Evolutionary conservation across 2,329 filamentous ascomycete species (phyloP).

Genomic region (Paracoccidioides lutzii): DNA sequence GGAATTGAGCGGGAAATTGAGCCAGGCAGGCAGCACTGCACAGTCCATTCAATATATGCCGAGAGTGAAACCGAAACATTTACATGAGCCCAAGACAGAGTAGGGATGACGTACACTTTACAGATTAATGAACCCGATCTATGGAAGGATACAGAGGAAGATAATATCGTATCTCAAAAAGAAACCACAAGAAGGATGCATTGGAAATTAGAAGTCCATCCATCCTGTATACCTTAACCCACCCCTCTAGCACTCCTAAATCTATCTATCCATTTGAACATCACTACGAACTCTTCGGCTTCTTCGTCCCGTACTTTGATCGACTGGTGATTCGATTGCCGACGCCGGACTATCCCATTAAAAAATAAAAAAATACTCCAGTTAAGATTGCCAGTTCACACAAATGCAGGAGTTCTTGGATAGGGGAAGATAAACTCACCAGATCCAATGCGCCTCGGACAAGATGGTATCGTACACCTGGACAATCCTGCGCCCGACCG

Average conservation of each 20-base stretch:
- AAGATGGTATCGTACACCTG: conserved; percentile 91
- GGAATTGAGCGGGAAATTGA: too few species aligned
- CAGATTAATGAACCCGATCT: not conserved
- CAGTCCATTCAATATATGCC: too few species aligned
- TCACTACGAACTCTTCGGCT: conserved; percentile 65
- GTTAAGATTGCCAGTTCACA: too few species aligned
- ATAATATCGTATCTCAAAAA: not conserved
- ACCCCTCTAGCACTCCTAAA: not conserved
- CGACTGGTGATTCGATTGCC: conserved; percentile 68
- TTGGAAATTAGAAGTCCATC: not conserved
- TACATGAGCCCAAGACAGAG: not conserved
- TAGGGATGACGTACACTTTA: not conserved
- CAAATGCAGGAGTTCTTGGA: not conserved
- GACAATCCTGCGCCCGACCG: conserved; percentile 89
- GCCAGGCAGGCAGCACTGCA: too few species aligned
- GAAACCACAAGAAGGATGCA: not conserved
- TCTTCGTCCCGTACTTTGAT: conserved; percentile 98
- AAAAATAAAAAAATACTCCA: conserved; percentile 2
- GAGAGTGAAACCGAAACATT: too few species aligned
- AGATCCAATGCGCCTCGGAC: conserved; percentile 85
- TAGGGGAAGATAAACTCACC: conserved; percentile 44
- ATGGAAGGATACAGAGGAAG: not conserved
- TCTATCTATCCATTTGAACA: not conserved
- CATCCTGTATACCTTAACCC: not conserved
- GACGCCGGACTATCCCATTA: conserved; percentile 62